Evolutionary conservation across 2,329 filamentous ascomycete species (phyloP).

Genomic region (Aspergillus alliaceus): DNA sequence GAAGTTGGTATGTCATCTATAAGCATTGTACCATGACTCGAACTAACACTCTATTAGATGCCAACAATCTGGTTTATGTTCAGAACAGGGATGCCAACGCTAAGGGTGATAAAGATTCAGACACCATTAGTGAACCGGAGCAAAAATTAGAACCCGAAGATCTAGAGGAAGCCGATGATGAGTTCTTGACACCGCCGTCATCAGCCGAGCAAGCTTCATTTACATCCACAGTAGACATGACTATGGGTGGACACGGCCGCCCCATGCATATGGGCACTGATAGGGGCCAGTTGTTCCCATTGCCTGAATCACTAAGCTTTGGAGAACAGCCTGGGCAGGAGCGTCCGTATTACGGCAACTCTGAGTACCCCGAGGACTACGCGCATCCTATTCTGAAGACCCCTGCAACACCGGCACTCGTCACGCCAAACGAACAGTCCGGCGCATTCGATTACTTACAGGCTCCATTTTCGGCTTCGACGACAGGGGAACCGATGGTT

Average conservation of each 20-base stretch:
- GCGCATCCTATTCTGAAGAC: slow-evolving; percentile 29
- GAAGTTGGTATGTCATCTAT: slow-evolving; percentile 37
- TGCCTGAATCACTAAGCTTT: slow-evolving; percentile 30
- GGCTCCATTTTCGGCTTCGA: slow-evolving; percentile 23
- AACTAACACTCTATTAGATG: slow-evolving; percentile 24
- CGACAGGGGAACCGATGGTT: slow-evolving; percentile 16
- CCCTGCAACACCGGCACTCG: slow-evolving; percentile 25
- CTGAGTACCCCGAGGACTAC: slow-evolving; percentile 31
- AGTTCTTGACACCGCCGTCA: slow-evolving; percentile 25
- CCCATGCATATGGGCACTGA: slow-evolving; percentile 20
- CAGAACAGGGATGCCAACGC: slow-evolving; percentile 36
- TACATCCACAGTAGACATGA: slow-evolving; percentile 25
- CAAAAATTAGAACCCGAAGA: slow-evolving; percentile 22
- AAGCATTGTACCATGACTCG: background rate
- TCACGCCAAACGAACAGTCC: slow-evolving; percentile 31
- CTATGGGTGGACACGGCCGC: slow-evolving; percentile 18
- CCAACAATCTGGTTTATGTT: slow-evolving; percentile 38
- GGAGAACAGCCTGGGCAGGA: slow-evolving; percentile 27
- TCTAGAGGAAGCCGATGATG: slow-evolving; percentile 29
- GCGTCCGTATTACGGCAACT: slow-evolving; percentile 26
- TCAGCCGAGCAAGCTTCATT: slow-evolving; percentile 27
- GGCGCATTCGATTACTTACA: slow-evolving; percentile 34
- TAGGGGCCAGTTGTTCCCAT: slow-evolving; percentile 26
- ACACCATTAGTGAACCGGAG: slow-evolving; percentile 26
- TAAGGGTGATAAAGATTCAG: slow-evolving; percentile 33